Percentiles rank a stretch among this genome's conserved stretches.
Conservation (phyloP, 305 asterid species). For the Solanum hybrid region DNA sequence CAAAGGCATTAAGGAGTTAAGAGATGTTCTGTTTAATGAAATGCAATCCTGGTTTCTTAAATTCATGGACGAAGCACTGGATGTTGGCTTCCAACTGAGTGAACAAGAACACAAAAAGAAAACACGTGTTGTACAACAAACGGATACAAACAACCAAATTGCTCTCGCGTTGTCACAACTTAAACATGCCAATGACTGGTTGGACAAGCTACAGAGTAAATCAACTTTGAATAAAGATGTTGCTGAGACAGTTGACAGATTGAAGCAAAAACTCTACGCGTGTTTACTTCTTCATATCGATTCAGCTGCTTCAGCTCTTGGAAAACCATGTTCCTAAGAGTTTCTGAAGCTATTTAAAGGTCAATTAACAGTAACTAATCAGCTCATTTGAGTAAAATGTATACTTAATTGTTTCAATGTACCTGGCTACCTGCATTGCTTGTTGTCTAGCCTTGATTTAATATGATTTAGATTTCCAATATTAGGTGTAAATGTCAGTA, state of each 20-base stretch:
- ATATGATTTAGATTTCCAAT: neutral
- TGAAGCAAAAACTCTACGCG: conserved; percentile 74
- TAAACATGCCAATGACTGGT: conserved; percentile 77
- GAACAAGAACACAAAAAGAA: conserved; percentile 31
- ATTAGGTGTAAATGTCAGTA: neutral
- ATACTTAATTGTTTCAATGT: neutral
- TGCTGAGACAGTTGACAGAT: conserved; percentile 34
- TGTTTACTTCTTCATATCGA: conserved; percentile 77
- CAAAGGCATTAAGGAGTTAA: conserved; percentile 38
- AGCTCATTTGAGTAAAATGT: neutral
- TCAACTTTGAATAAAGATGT: conserved; percentile 25
- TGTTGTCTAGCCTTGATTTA: neutral
- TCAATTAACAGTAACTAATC: neutral
- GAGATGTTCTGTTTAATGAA: conserved; percentile 35
- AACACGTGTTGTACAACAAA: neutral
- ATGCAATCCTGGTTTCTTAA: conserved; percentile 63
- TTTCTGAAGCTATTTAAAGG: neutral
- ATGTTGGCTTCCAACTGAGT: conserved; percentile 37
- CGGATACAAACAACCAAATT: conserved; percentile 30
- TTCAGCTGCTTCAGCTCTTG: conserved; percentile 73
- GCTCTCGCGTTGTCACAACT: conserved; percentile 67
- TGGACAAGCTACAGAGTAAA: conserved; percentile 39
- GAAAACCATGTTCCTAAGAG: neutral
- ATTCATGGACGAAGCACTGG: conserved; percentile 70
- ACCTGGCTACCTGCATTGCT: neutral